phyloP scores from a whole-genome alignment of 148 eudicot genomes.

The Fagopyrum esculentum region DNA sequence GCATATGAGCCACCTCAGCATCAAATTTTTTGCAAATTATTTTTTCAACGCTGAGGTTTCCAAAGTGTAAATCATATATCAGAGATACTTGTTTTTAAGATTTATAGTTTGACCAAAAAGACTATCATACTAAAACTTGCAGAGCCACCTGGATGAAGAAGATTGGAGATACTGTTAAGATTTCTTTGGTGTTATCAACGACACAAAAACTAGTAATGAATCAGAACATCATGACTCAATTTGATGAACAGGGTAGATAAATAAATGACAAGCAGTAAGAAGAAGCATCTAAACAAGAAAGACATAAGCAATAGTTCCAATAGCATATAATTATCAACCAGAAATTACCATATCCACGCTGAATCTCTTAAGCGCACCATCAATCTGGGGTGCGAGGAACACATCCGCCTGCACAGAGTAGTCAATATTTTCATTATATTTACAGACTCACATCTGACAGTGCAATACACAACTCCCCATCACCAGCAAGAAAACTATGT shows the following conservation, averaged over 20 bases:
- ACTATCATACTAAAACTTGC: not conserved
- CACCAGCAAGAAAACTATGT: not conserved
- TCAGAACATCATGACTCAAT: constrained; percentile 1
- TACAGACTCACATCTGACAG: not conserved
- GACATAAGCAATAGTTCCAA: not conserved
- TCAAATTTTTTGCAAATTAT: too few relatives aligned
- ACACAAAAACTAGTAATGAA: not conserved
- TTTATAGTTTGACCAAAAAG: not conserved
- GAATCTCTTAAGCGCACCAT: constrained; percentile 50
- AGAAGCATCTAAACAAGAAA: not conserved
- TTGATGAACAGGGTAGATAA: not conserved
- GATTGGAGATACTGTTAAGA: not conserved
- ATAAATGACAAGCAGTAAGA: not conserved
- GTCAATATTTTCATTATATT: constrained; percentile 8
- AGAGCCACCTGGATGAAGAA: not conserved
- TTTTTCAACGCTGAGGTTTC: too few relatives aligned
- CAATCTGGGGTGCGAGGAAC: constrained; percentile 77
- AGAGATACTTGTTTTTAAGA: not conserved
- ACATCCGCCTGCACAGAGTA: constrained; percentile 64
- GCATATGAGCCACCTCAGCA: too few relatives aligned
- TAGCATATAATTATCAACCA: not conserved
- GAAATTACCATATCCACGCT: constrained; percentile 60
- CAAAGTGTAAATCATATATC: not conserved
- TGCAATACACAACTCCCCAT: not conserved
- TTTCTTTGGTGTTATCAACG: not conserved